Evolutionary conservation across 2,329 filamentous ascomycete genomes (phyloP), one percentile per base, ranked within the genome.

Genomic region (Hypoxylon sp.): DNA sequence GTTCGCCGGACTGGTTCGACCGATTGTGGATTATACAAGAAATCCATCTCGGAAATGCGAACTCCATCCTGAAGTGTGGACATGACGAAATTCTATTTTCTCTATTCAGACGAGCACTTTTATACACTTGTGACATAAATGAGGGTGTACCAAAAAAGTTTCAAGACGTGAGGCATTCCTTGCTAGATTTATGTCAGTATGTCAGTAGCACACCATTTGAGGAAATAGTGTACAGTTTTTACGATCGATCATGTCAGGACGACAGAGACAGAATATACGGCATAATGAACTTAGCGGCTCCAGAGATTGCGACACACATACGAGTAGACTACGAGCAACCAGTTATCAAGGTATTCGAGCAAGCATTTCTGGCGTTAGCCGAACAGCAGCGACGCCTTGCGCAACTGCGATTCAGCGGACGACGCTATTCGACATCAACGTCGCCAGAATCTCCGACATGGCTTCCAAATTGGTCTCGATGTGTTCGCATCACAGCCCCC

Each of bases 1-100:
- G 21, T 7, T 29, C 7, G 17, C 15, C 19, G 2, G 17, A 7
- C 10, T 73, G 64, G 61, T 64, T 70, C 17, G 1, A 1, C 2
- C 65, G 70, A 10, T 27, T 74, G 8, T 74, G 70, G 72, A 37
- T 74, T 15, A 42, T 73, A 17, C 72, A 75, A 37, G 72, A 74
- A 21, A 66, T 75, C 17, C 62, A 69, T 2, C 47, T 70, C n/a
- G 70, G 58, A 5, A 62, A 21, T 48, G 15, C 21, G 1, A 19
- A 46, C 7, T 63, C 73, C 2, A 21, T 73, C 17, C 3, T 74
- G 0, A 21, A 65, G n/a, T 74, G 69, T 24, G 72, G 73, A 0
- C 11, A 42, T 27, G 62, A 66, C n/a, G 69, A 69, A 27, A 62
- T 72, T 13, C 42, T 32, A 0, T 74, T 67, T 71, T 11, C 35